These are phyloP conservation scores for Mucor saturninus DNA, from an alignment of 371 early-diverging fungal species.

Conservation along the genomic window DNA sequence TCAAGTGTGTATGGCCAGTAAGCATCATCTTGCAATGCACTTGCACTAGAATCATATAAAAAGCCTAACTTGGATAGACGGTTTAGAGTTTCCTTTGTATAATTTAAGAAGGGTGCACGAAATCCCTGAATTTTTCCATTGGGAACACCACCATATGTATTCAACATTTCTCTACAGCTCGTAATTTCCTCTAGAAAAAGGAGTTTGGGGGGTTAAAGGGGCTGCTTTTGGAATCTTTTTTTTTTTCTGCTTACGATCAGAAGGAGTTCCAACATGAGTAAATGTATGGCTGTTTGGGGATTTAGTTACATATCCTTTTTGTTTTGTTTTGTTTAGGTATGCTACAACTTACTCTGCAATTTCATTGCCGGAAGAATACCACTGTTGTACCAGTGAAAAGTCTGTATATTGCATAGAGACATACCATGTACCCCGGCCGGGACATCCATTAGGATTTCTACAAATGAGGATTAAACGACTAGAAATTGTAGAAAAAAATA, in stretches of 20 bases:
- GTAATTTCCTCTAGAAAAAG: slow-evolving; percentile 50
- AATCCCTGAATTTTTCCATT: slow-evolving; percentile 69
- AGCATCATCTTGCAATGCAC: slow-evolving; percentile 51
- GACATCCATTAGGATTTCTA: slow-evolving; percentile 69
- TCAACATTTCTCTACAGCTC: slow-evolving; percentile 60
- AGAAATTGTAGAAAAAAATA: neutral
- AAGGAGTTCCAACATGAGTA: slow-evolving; percentile 57
- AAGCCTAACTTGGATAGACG: slow-evolving; percentile 60
- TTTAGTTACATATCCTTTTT: neutral
- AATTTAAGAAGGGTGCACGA: slow-evolving; percentile 74
- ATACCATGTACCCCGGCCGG: slow-evolving; percentile 47
- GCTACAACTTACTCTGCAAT: slow-evolving; percentile 51
- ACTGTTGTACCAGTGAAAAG: slow-evolving; percentile 66
- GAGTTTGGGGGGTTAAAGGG: neutral
- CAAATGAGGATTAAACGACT: neutral
- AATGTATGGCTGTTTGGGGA: slow-evolving; percentile 55
- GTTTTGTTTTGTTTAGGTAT: neutral
- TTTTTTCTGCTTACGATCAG: slow-evolving; percentile 35
- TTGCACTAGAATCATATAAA: slow-evolving; percentile 66
- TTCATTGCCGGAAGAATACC: slow-evolving; percentile 75
- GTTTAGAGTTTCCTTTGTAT: slow-evolving; percentile 53
- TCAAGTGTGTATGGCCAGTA: slow-evolving; percentile 81
- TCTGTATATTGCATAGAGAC: slow-evolving; percentile 69
- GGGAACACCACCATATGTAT: slow-evolving; percentile 68
- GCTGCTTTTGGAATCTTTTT: neutral